Conservation (phyloP, 1,284 basidiomycete genomes). For the Neotropicomus parvogracilis region DNA sequence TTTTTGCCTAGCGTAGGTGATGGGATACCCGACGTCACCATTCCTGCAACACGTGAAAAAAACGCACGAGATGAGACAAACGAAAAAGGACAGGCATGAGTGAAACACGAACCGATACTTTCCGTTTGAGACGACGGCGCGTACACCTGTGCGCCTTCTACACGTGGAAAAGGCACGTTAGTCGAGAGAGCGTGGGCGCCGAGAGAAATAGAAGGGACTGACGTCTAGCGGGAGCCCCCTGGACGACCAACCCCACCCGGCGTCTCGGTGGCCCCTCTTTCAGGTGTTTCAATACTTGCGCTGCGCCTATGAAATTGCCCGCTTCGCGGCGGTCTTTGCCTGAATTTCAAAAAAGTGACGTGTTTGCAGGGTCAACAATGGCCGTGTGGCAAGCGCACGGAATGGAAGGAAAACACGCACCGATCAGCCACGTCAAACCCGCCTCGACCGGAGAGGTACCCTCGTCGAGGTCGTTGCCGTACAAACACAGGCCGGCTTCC, state of each 20-base stretch:
- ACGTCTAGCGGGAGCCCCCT: conserved; percentile 86
- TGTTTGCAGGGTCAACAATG: too few relatives aligned
- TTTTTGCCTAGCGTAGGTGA: conserved; percentile 88
- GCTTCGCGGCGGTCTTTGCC: conserved; percentile 78
- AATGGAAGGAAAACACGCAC: conserved; percentile 36
- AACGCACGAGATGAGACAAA: conserved; percentile 5
- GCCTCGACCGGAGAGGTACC: conserved; percentile 86
- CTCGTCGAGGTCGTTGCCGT: conserved; percentile 93
- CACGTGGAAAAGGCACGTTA: conserved; percentile 5
- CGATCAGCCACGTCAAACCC: conserved; percentile 89
- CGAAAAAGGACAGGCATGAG: background rate
- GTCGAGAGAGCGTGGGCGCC: background rate
- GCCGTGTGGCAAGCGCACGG: background rate
- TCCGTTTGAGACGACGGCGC: conserved; percentile 50
- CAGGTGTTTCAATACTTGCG: conserved; percentile 75
- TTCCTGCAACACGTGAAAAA: conserved; percentile 39
- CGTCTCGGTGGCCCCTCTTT: conserved; percentile 77
- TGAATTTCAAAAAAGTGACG: conserved; percentile 12
- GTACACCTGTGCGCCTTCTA: conserved; percentile 82
- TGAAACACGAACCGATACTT: conserved; percentile 49
- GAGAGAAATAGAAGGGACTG: conserved; percentile 26
- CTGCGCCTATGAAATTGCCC: conserved; percentile 81
- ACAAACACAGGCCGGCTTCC: conserved; percentile 98
- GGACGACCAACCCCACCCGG: conserved; percentile 81
- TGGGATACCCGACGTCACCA: conserved; percentile 92